Conservation (phyloP, 331 rosid species). For the Rosa hybrid region DNA sequence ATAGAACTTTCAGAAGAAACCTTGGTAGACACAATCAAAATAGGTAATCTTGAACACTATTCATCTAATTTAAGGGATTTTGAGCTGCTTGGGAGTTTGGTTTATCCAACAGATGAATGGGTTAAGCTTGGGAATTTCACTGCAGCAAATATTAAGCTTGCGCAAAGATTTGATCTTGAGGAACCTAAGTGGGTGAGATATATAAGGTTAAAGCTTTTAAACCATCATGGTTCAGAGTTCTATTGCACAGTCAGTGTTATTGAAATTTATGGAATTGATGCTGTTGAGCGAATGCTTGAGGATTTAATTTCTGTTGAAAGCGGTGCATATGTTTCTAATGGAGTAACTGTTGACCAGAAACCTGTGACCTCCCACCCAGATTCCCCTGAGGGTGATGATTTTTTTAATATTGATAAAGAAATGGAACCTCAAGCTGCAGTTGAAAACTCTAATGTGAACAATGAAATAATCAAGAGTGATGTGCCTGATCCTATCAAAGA, state of each 20-base stretch:
- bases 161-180: constrained; percentile 66
- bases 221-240: constrained; percentile 87
- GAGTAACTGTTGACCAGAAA: constrained; percentile 50
- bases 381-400: constrained; percentile 43
- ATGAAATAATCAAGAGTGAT: constrained; percentile 40
- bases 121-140: constrained; percentile 73
- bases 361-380: constrained; percentile 34
- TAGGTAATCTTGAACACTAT: constrained; percentile 91
- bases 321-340: constrained; percentile 38
- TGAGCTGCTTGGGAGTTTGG: constrained; percentile 76
- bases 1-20: constrained; percentile 95
- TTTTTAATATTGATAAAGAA: constrained; percentile 32
- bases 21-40: constrained; percentile 74
- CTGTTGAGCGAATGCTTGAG: constrained; percentile 94
- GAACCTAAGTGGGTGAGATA: constrained; percentile 97
- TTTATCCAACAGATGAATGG: constrained; percentile 89
- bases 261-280: constrained; percentile 92
- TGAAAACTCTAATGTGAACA: constrained; percentile 42
- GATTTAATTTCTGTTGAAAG: constrained; percentile 73
- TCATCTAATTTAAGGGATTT: constrained; percentile 83
- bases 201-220: constrained; percentile 74
- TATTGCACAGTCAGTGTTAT: constrained; percentile 77
- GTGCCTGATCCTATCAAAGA: constrained; percentile 73
- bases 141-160: constrained; percentile 78
- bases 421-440: constrained; percentile 36